Percentiles rank a stretch among this genome's conserved stretches.
Evolutionary conservation across 2,329 filamentous ascomycete genomes (phyloP).

Genomic region (Diaporthe eres): DNA sequence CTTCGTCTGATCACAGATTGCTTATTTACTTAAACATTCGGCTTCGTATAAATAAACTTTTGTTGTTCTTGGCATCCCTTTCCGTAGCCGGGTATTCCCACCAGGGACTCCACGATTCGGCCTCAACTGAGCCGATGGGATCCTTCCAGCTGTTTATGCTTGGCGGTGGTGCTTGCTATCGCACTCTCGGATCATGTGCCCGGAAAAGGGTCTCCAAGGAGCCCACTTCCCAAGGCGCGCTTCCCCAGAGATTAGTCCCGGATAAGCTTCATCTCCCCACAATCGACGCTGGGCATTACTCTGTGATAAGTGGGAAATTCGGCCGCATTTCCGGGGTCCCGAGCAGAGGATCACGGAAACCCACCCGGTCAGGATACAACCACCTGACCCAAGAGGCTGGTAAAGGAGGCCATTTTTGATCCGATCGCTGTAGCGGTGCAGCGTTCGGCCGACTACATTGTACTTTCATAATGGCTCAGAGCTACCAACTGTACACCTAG

Average conservation of each 20-base stretch:
- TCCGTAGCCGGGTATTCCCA: neutral
- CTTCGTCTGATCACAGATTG: neutral
- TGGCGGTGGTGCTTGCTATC: conserved; percentile 3
- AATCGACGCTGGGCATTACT: conserved; percentile 3
- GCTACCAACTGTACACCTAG: neutral
- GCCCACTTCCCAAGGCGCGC: conserved; percentile 15
- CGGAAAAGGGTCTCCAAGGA: conserved; percentile 17
- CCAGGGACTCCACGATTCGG: neutral
- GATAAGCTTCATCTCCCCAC: conserved; percentile 26
- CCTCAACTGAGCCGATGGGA: conserved; percentile 14
- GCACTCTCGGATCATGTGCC: conserved; percentile 13
- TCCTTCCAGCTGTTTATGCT: conserved; percentile 12
- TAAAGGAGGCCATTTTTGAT: neutral
- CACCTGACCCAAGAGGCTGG: conserved; percentile 1
- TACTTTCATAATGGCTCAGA: too few relatives aligned
- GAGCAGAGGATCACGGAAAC: conserved; percentile 20
- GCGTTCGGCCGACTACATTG: neutral
- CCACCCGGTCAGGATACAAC: neutral
- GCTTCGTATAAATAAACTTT: conserved; percentile 9
- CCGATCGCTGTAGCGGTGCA: neutral
- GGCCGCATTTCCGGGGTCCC: conserved; percentile 8
- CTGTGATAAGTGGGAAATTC: conserved; percentile 25
- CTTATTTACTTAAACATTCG: neutral
- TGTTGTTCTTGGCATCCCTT: neutral
- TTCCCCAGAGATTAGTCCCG: conserved; percentile 20